Base-by-base conservation (phyloP, 164 flowering plant genomes). In the Chimonanthus praecox region DNA sequence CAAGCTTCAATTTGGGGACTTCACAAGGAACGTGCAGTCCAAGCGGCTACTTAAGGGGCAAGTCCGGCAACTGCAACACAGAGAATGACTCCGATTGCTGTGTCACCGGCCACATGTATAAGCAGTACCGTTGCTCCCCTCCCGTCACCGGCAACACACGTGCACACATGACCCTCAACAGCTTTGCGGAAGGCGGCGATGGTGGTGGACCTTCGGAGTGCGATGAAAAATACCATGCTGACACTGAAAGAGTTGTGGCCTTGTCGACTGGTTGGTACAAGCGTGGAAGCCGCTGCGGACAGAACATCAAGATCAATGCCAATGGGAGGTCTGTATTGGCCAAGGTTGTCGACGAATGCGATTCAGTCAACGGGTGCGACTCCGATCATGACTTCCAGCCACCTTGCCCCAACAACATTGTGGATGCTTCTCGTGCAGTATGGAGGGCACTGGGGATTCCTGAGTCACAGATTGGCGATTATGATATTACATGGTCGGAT, bases 161-260 rank as follows among this genome's bases (percentile, higher is more conserved):
- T 20, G 82, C 78, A 10, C 2, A 1, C 6, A 21, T 81, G 43
- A 78, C 83, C 6, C 18, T 78, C 43, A 81, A 81, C 70, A 64
- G 71, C 47, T 81, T 78, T 48, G 71, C 69, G 15, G 33, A 72
- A 4, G 80, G 81, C 7, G 77, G 74, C 2, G 83, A 72, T 62
- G 81, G 78, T 0, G 83, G 81, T 5, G 83, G 74, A 7, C 71
- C 77, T 43, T 81, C 77, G 0, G 79, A 75, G 46, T 81, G 83
- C 58, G 81, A 81, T 74, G 50, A 51, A 48, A 2, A 72, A 44
- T 81, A 60, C 70, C 68, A 72, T 16, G 6, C 43, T 58, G 69
- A 72, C 49, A 20, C n/a, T 64, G 69, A 63, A 16, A n/a, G 10
- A 8, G 74, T 72, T 0, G 74, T 72, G 47, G 74, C 74, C 20